Base-by-base conservation (phyloP, 768 basidiomycete species). In the Sporobolomyces pararoseus region DNA sequence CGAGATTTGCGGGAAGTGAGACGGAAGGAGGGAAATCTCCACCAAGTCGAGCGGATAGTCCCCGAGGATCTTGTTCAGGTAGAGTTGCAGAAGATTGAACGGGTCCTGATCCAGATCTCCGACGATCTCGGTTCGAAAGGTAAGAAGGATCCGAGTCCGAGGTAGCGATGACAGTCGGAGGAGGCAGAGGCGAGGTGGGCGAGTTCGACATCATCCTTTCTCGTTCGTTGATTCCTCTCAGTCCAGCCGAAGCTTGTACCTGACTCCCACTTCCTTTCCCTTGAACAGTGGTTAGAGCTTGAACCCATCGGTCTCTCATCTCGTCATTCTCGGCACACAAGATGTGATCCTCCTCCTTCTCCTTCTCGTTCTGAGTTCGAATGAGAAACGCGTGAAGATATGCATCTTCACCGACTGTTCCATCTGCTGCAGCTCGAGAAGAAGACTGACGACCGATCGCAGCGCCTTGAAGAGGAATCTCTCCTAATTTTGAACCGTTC, bases 331-430 rank as follows among this genome's bases (percentile, higher is more conserved):
- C 92, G 0, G 96, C 96, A 77, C 96, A 98, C 6, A 99, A 82
- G 47, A 99, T 94, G 46, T 98, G 95, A 23, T 88, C 83, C 76
- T 85, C 86, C 55, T 85, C 83, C 23, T 86, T 87, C 39, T 85
- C 84, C 46, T 71, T 65, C 17, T 65, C 71, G 55, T 66, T 59
- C 86, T 3, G 84, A 86, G 96, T 94, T 70, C 98, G 91, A 76
- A 99, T 90, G 71, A 99, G 86, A 81, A 99, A 97, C 1, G 96
- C 96, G 78, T 99, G 96, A 29, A 93, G 86, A 75, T 96, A 96
- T 74, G 95, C 90, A 77, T 91, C 90, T 75, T 96, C 92, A 62
- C 93, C 91, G 7, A 49, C n/a, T 21, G 59, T 35, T 4, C 25
- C 44, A 49, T 44, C 72, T 69, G 77, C 96, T 91, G 60, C 44